Evolutionary conservation across 352 stramenopile genomes (phyloP), one percentile per base, ranked within the genome.

Genomic region (Globisporangium yorkense): DNA sequence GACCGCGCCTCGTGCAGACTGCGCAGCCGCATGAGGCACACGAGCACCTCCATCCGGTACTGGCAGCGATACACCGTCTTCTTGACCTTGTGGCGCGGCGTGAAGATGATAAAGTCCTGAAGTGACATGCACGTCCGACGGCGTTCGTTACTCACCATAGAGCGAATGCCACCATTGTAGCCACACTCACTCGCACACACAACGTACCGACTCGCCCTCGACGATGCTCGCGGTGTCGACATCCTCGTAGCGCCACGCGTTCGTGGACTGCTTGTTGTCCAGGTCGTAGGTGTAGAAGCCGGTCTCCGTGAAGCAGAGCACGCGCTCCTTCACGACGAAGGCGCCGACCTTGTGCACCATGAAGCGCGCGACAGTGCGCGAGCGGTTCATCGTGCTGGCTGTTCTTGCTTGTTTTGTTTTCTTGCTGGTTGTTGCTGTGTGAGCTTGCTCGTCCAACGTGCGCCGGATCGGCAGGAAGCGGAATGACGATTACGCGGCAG

Each of bases 301-400:
- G 48, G 79, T 72, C 51, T 88, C 77, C 21, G 73, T 77, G n/a
- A 93, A 87, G 67, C 80, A 89, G 45, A 93, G 57, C 60, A 91
- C 80, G 54, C 83, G 83, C 66, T 91, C 83, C 59, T 93, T 93
- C n/a, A 88, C 68, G 49, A 88, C 79, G 57, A 92, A 92, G 61
- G 71, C 87, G 56, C 80, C 80, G 52, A 93, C 80, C 54, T 91
- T 93, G 68, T 88, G 74, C 55, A 93, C 81, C 80, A 91, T 89
- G 63, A 87, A 93, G 56, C 83, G 83, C 56, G 75, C 83, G 31
- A 87, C 57, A 46, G 86, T 75, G 53, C 72, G 72, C 57, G 81
- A 78, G 61, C 66, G 74, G 66, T 86, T 75, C 73, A 89, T 79
- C 54, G 27, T 35, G 35, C 5, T 1, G 33, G 33, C 6, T 5